Percentiles rank a stretch among this genome's conserved stretches.
Evolutionary conservation across 495 filamentous ascomycete species (phyloP).

Genomic region (Antarctomyces pellizariae): DNA sequence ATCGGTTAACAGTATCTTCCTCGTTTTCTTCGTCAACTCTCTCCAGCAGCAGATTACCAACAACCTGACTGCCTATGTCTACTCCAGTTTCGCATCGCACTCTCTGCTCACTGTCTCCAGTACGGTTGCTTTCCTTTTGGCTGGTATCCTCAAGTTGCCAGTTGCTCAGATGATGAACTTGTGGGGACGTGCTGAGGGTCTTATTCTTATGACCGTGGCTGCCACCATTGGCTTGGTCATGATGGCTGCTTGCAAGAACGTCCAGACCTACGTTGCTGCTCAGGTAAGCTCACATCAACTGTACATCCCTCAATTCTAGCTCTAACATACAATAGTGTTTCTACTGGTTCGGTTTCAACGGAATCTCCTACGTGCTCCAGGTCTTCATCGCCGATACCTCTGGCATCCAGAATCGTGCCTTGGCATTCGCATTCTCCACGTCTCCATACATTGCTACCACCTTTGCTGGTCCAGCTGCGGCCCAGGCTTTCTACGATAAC

Average conservation of each 20-base stretch:
- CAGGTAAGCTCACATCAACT: slow-evolving; percentile 12
- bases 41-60: slow-evolving; percentile 15
- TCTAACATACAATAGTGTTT: slow-evolving; percentile 8
- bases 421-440: slow-evolving; percentile 29
- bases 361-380: slow-evolving; percentile 26
- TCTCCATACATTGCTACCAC: slow-evolving; percentile 37
- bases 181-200: slow-evolving; percentile 22
- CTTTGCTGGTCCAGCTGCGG: slow-evolving; percentile 18
- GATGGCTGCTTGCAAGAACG: slow-evolving; percentile 18
- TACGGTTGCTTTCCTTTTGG: slow-evolving; percentile 25
- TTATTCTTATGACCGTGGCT: slow-evolving; percentile 13
- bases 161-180: slow-evolving; percentile 33
- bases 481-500: slow-evolving; percentile 17
- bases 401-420: slow-evolving; percentile 28
- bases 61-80: slow-evolving; percentile 17
- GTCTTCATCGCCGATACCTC: slow-evolving; percentile 39
- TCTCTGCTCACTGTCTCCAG: slow-evolving; percentile 16
- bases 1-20: slow-evolving; percentile 17
- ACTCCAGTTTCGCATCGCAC: slow-evolving; percentile 15
- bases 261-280: slow-evolving; percentile 18
- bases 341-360: slow-evolving; percentile 17
- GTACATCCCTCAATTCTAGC: no score
- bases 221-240: slow-evolving; percentile 15
- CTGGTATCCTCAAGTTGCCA: slow-evolving; percentile 28
- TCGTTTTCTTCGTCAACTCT: slow-evolving; percentile 20